Conservation (phyloP, 169 alveolate genomes). For the Plasmodium falciparum region DNA sequence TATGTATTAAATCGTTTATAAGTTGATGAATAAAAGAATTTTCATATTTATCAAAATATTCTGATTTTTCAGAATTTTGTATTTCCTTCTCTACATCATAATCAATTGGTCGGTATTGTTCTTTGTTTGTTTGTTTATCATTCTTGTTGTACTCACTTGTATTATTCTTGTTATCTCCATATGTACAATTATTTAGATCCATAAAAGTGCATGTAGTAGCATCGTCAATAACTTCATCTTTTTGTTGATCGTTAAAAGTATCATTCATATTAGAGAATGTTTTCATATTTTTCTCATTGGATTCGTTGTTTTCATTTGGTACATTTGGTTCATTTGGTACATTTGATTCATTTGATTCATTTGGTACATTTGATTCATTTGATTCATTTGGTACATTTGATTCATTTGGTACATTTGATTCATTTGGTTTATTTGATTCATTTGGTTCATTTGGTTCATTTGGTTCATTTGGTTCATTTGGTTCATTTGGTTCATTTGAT, state of each 20-base stretch:
- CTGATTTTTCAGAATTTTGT: too few relatives aligned
- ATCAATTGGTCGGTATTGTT: too few relatives aligned
- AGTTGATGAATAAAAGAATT: slow-evolving; percentile 5
- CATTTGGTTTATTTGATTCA: neutral
- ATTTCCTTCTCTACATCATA: too few relatives aligned
- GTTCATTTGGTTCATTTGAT: neutral
- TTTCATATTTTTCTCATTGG: too few relatives aligned
- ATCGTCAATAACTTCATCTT: neutral
- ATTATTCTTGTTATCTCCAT: neutral
- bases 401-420: neutral
- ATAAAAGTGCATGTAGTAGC: neutral
- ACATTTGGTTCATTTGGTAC: neutral
- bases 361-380: neutral
- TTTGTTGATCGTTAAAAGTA: neutral
- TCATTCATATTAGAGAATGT: too few relatives aligned
- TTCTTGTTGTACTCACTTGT: neutral
- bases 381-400: neutral
- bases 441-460: neutral
- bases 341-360: neutral
- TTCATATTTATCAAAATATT: too few relatives aligned
- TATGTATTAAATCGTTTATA: slow-evolving; percentile 12
- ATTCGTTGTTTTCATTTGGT: neutral
- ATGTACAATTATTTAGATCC: too few relatives aligned
- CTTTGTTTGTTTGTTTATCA: neutral
- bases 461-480: neutral